Percentiles rank a stretch among this genome's conserved stretches.
These are phyloP conservation scores for Spiromastix sp. DNA, from an alignment of 2,329 filamentous ascomycete species.

Conservation along the genomic window DNA sequence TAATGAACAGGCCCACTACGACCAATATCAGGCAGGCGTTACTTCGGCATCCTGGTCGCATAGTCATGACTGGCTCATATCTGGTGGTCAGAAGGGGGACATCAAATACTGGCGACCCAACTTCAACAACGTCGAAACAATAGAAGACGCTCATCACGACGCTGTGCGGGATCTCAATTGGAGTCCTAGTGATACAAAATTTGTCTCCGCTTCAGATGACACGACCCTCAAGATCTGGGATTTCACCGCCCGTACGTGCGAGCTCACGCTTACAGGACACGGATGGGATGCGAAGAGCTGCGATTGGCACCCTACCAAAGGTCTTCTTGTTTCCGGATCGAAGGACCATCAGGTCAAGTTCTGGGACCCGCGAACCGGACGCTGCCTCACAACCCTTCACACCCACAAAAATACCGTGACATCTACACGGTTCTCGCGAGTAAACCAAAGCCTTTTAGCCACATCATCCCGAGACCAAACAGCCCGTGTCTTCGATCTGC, in stretches of 20 bases:
- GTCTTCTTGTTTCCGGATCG: constrained; percentile 85
- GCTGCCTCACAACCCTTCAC: constrained; percentile 86
- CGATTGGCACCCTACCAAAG: constrained; percentile 95
- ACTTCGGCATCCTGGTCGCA: constrained; percentile 62
- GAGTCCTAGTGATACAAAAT: constrained; percentile 88
- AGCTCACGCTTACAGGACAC: constrained; percentile 80
- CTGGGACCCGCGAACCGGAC: constrained; percentile 89
- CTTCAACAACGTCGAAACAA: constrained; percentile 96
- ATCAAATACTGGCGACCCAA: constrained; percentile 99
- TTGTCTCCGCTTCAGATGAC: constrained; percentile 92
- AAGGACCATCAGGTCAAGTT: constrained; percentile 97
- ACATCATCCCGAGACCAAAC: constrained; percentile 91
- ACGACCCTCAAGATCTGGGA: constrained; percentile 92
- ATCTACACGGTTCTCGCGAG: constrained; percentile 80
- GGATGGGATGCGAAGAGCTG: constrained; percentile 96
- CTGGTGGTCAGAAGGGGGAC: constrained; percentile 85
- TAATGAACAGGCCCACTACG: constrained; percentile 59
- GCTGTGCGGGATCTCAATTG: constrained; percentile 87
- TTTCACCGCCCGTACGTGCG: constrained; percentile 76
- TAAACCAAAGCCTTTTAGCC: constrained; percentile 73
- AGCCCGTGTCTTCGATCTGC: constrained; percentile 83
- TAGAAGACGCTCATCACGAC: constrained; percentile 74
- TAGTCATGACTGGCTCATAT: constrained; percentile 93
- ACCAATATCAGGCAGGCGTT: constrained; percentile 35
- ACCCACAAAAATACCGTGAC: constrained; percentile 97